Base-by-base conservation (phyloP, 768 basidiomycete genomes). In the Rhizopogon rudus region DNA sequence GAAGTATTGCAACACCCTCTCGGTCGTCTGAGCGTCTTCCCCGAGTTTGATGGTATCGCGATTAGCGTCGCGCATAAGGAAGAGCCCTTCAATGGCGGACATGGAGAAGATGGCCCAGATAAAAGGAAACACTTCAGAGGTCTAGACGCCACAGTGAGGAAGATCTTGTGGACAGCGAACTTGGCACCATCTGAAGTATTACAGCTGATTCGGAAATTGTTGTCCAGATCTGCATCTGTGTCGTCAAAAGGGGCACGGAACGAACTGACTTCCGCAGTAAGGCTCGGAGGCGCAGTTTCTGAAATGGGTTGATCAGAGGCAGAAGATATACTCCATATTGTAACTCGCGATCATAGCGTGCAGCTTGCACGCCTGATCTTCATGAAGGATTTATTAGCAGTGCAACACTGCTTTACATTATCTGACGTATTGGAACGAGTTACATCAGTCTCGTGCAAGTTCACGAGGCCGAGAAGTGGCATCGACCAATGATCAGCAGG, bases 181-280 rank as follows among this genome's bases (percentile, higher is more conserved):
- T n/a, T n/a, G n/a, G n/a, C n/a, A n/a, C n/a, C n/a, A n/a, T n/a
- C n/a, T n/a, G n/a, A n/a, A n/a, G n/a, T n/a, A n/a, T n/a, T n/a
- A n/a, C n/a, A n/a, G n/a, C n/a, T n/a, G n/a, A n/a, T n/a, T n/a
- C n/a, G n/a, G n/a, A n/a, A n/a, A n/a, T n/a, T n/a, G n/a, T n/a
- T n/a, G n/a, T n/a, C n/a, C n/a, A n/a, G 61, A 57, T 80, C 77
- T 8, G 74, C 75, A 25, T 74, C 70, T 22, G 49, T 62, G 44
- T 72, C 69, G 58, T 77, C 64, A 67, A 79, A 75, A 29, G 69
- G 66, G 56, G 79, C 60, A 22, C 61, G 57, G 54, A 57, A 67
- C 0, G 65, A 60, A n/a, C n/a, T n/a, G n/a, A n/a, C n/a, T n/a
- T n/a, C n/a, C n/a, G n/a, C n/a, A n/a, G n/a, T n/a, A n/a, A n/a